Conservation (phyloP, 768 basidiomycete species). For the Agrocybe chaxingu region DNA sequence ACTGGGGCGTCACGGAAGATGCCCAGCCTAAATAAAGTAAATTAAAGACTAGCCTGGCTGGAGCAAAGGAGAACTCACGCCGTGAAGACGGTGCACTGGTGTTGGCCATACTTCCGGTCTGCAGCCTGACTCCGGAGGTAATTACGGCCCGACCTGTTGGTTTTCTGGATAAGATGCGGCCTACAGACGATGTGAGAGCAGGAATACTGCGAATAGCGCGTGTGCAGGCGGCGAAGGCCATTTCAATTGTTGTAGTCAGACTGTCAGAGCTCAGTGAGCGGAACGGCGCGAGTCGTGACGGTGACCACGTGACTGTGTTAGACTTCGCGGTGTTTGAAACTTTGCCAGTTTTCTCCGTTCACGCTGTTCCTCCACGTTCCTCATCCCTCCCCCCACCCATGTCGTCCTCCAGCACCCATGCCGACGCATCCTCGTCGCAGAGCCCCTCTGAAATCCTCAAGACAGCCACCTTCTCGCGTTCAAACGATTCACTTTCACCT, state of each 20-base stretch:
- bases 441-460: conserved; percentile 45
- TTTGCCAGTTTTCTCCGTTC: conserved; percentile 18
- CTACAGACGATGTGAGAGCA: conserved; percentile 4
- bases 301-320: neutral
- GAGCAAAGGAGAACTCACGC: conserved; percentile 23
- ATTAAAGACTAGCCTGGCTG: neutral
- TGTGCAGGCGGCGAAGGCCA: conserved; percentile 17
- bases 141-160: conserved; percentile 13
- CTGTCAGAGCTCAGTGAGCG: neutral
- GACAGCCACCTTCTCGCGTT: conserved; percentile 44
- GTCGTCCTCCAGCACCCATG: conserved; percentile 25
- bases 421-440: conserved; percentile 39
- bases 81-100: conserved; percentile 12
- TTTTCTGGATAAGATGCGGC: conserved; percentile 3
- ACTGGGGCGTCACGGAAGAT: conserved; percentile 76
- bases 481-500: conserved; percentile 36
- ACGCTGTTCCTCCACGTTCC: conserved; percentile 10
- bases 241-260: conserved; percentile 7
- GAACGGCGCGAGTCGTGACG: neutral
- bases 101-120: conserved; percentile 3
- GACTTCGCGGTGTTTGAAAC: conserved; percentile 22
- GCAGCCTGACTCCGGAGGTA: conserved; percentile 1
- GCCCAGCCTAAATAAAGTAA: conserved; percentile 59
- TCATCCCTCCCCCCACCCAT: conserved; percentile 20
- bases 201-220: conserved; percentile 14